Percentiles rank a stretch among this genome's conserved stretches.
Conservation (phyloP, 2,329 filamentous ascomycete genomes). For the Colletotrichum filicis region DNA sequence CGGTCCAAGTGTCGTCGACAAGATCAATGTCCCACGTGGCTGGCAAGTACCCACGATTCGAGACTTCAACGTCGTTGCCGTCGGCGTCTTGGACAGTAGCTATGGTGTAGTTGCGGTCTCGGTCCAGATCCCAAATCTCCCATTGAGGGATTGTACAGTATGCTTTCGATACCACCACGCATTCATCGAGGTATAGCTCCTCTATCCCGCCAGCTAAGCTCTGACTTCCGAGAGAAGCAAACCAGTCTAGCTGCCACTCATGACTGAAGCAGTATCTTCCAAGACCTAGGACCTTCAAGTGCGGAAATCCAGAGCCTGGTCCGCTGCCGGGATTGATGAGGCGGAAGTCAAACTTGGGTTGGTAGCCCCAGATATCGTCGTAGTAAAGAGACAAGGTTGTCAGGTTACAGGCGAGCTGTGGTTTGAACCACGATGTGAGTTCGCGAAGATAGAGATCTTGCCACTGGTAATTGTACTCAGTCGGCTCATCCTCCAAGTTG, state of each 20-base stretch:
- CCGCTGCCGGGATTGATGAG: background rate
- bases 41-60: background rate
- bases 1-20: background rate
- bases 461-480: background rate
- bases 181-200: slow-evolving; percentile 55
- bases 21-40: background rate
- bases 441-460: background rate
- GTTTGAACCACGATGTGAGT: background rate
- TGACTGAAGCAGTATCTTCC: background rate
- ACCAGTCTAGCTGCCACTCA: background rate
- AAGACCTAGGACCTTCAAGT: background rate
- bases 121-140: background rate
- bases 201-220: slow-evolving; percentile 46
- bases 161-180: slow-evolving; percentile 33
- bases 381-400: background rate
- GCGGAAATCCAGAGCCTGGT: background rate
- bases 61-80: background rate
- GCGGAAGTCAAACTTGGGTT: background rate
- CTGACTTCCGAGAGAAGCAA: background rate
- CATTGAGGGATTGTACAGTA: slow-evolving; percentile 5
- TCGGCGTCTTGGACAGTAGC: background rate
- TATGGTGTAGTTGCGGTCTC: background rate
- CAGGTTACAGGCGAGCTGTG: background rate
- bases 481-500: background rate
- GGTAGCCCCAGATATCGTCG: background rate